phyloP scores from a whole-genome alignment of 1,284 basidiomycete species.

The Irpex rosettiformis region DNA sequence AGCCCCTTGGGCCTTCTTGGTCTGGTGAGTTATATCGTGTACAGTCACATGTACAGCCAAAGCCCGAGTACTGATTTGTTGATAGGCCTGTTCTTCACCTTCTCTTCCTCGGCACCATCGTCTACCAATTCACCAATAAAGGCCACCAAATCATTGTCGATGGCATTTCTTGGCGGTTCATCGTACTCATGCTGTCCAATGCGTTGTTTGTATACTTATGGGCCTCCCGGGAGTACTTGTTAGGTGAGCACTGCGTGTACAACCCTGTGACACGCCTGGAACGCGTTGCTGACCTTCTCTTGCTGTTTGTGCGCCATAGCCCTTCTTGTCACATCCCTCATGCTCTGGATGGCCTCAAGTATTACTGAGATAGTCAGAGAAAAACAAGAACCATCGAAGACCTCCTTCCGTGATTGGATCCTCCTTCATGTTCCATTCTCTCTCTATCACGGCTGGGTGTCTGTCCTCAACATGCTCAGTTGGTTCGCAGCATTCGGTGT shows the following conservation, averaged over 20 bases:
- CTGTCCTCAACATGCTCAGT: slow-evolving; percentile 84
- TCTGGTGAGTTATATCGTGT: slow-evolving; percentile 56
- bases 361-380: slow-evolving; percentile 94
- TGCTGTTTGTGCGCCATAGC: not conserved
- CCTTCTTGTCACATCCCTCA: slow-evolving; percentile 56
- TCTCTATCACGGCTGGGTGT: slow-evolving; percentile 93
- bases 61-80: too few species aligned
- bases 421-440: slow-evolving; percentile 88
- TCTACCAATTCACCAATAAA: slow-evolving; percentile 83
- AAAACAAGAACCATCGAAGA: slow-evolving; percentile 61
- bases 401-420: slow-evolving; percentile 67
- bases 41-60: too few species aligned
- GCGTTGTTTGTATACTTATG: slow-evolving; percentile 83
- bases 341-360: slow-evolving; percentile 80
- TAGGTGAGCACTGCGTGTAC: slow-evolving; percentile 70
- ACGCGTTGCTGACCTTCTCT: not conserved
- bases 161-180: slow-evolving; percentile 86
- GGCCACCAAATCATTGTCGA: slow-evolving; percentile 84
- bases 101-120: slow-evolving; percentile 81
- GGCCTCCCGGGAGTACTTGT: slow-evolving; percentile 67
- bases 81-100: slow-evolving; percentile 79
- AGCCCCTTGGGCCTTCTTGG: slow-evolving; percentile 82
- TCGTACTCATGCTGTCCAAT: slow-evolving; percentile 81
- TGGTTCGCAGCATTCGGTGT: slow-evolving; percentile 91
- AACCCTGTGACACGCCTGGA: not conserved